phyloP scores from a whole-genome alignment of 2,329 filamentous ascomycete species.

The Fusarium mundagurra region DNA sequence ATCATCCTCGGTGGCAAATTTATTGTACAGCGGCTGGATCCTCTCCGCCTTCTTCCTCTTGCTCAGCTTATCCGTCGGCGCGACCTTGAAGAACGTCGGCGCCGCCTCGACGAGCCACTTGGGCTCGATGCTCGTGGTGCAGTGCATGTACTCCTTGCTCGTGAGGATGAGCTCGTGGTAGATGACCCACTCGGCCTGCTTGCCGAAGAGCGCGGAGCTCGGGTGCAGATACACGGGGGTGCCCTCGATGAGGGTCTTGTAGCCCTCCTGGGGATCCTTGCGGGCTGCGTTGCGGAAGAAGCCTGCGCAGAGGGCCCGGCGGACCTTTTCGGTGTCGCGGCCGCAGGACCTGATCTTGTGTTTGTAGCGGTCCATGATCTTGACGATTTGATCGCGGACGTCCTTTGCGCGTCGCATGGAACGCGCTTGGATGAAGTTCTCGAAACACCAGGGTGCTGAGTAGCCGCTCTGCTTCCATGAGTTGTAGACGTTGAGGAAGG shows the following conservation, averaged over 20 bases:
- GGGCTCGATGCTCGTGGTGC: conserved; percentile 90
- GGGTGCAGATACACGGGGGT: conserved; percentile 97
- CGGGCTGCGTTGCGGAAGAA: conserved; percentile 96
- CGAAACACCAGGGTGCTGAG: conserved; percentile 91
- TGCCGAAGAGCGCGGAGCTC: conserved; percentile 89
- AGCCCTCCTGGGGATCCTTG: conserved; percentile 96
- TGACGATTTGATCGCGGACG: conserved; percentile 88
- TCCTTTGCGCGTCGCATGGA: conserved; percentile 91
- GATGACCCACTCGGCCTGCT: conserved; percentile 95
- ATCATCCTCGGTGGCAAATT: conserved; percentile 91
- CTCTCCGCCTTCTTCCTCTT: conserved; percentile 94
- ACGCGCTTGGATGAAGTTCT: conserved; percentile 96
- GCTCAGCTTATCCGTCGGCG: conserved; percentile 83
- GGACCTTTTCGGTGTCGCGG: conserved; percentile 84
- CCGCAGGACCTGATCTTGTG: conserved; percentile 87
- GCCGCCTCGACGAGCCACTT: conserved; percentile 95
- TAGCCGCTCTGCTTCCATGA: conserved; percentile 90
- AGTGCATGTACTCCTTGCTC: conserved; percentile 98
- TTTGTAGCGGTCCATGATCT: conserved; percentile 93
- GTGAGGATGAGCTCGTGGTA: conserved; percentile 93
- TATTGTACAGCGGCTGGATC: conserved; percentile 94
- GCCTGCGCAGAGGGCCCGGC: conserved; percentile 88
- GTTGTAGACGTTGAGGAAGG: conserved; percentile 95
- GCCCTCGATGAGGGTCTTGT: conserved; percentile 95
- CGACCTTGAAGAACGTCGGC: conserved; percentile 99